A percentile compares a stretch with the other conserved stretches of the same genome.
These are phyloP conservation scores for Thymus mandschuricus DNA, from an alignment of 257 asterid genomes.

Conservation along the genomic window DNA sequence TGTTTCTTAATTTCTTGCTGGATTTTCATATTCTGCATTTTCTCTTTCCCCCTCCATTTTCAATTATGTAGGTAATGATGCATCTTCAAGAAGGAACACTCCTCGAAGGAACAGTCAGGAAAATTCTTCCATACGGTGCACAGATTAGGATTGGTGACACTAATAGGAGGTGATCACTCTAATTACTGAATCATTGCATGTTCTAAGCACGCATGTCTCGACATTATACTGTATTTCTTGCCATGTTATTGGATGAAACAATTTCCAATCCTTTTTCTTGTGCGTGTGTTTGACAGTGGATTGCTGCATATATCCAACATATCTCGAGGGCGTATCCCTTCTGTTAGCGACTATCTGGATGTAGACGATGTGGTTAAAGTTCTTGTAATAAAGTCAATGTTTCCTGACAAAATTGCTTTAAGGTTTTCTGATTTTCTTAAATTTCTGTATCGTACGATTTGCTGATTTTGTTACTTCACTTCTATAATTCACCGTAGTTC, in stretches of 20 bases:
- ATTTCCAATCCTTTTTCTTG: neutral
- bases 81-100: slow-evolving; percentile 85
- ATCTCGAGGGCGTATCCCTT: slow-evolving; percentile 50
- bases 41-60: slow-evolving; percentile 26
- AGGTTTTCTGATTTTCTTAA: slow-evolving; percentile 51
- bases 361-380: slow-evolving; percentile 85
- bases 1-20: slow-evolving; percentile 7
- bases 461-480: neutral
- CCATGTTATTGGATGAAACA: too few relatives aligned
- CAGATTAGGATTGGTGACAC: slow-evolving; percentile 88
- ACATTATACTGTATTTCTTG: too few relatives aligned
- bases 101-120: slow-evolving; percentile 85
- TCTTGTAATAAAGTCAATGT: slow-evolving; percentile 73
- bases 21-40: neutral
- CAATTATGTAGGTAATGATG: slow-evolving; percentile 51
- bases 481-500: neutral
- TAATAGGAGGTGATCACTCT: slow-evolving; percentile 72
- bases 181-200: neutral
- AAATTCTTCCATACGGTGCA: slow-evolving; percentile 83
- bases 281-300: slow-evolving; percentile 66
- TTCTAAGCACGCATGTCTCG: too few relatives aligned
- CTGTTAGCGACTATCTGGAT: slow-evolving; percentile 68
- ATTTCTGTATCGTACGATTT: neutral
- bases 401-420: slow-evolving; percentile 82
- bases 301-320: slow-evolving; percentile 87